phyloP scores from a whole-genome alignment of 2,329 filamentous ascomycete species.

The Cladosporium sp. region DNA sequence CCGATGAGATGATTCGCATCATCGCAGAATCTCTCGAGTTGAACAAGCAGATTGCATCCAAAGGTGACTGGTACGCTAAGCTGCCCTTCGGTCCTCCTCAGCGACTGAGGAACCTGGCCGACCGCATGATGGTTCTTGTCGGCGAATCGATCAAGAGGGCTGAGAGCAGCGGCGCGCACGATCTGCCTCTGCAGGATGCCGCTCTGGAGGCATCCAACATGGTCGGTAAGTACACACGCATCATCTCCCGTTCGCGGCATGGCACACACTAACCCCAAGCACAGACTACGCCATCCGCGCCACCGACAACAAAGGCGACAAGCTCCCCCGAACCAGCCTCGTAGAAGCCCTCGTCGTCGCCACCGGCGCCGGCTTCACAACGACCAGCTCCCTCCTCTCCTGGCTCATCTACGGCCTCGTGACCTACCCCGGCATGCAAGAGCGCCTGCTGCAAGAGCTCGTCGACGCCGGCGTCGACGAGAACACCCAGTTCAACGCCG shows the following conservation, averaged over 20 bases:
- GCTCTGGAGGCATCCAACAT: slow-evolving; percentile 29
- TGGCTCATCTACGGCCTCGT: slow-evolving; percentile 53
- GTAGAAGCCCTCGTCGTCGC: slow-evolving; percentile 44
- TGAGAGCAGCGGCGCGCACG: slow-evolving; percentile 28
- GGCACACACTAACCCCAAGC: slow-evolving; percentile 17
- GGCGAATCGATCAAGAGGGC: slow-evolving; percentile 22
- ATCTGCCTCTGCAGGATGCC: slow-evolving; percentile 34
- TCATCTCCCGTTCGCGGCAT: slow-evolving; percentile 1
- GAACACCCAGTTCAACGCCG: slow-evolving; percentile 31
- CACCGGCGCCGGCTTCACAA: slow-evolving; percentile 55
- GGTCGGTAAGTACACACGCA: slow-evolving; percentile 5
- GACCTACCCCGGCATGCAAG: slow-evolving; percentile 51
- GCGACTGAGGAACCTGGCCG: slow-evolving; percentile 31
- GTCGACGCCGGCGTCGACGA: slow-evolving; percentile 35
- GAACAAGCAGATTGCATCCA: slow-evolving; percentile 53
- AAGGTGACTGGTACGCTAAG: slow-evolving; percentile 50
- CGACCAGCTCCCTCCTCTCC: slow-evolving; percentile 52
- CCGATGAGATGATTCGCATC: slow-evolving; percentile 38
- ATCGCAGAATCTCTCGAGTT: slow-evolving; percentile 49
- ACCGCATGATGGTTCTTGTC: slow-evolving; percentile 36
- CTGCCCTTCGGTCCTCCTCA: slow-evolving; percentile 54
- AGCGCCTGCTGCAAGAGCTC: slow-evolving; percentile 52
- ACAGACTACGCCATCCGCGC: slow-evolving; percentile 50
- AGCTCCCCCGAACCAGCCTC: slow-evolving; percentile 41
- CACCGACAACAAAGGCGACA: slow-evolving; percentile 49